Base-by-base conservation (phyloP, 208 protist species). In the Leishmania major region DNA sequence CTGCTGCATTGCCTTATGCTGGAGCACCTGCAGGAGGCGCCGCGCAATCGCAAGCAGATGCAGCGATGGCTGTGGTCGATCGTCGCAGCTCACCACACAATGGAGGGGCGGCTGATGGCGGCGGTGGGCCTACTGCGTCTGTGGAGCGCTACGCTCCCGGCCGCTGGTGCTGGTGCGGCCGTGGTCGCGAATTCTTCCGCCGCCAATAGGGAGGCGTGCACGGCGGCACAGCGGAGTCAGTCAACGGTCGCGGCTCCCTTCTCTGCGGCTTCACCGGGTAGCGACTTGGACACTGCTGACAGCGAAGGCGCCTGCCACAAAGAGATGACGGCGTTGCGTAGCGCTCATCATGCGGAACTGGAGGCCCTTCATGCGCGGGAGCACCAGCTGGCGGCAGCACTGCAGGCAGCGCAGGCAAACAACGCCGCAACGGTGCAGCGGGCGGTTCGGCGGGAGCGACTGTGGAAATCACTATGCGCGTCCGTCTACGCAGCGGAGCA, bases 1-100 rank as follows among this genome's bases (percentile, higher is more conserved):
- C 84, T 91, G 25, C 83, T 96, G 28, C 90, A 95, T 81, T 90
- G 88, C 53, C 75, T 90, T 28, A 66, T 96, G 78, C 77, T 93
- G n/a, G 89, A 92, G 80, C 83, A 88, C 31, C 71, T 96, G 40
- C 87, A 83, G 10, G 75, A 89, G 49, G 69, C 81, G 6, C 88
- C 91, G 22, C 45, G 40, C 47, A 80, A 81, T 28, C 85, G 87
- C 22, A 76, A 76, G 25, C 90, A 94, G 79, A 90, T 87, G 70
- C 91, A 94, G 89, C 87, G 75, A 75, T 94, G 86, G 88, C 85
- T 96, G 72, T 96, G 93, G 93, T 83, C 78, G 3, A 88, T 94
- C 73, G 82, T 96, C 3, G 87, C 88, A 10, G 93, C 93, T 25
- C 93, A 92, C 75, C 87, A 94, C 81, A 90, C 90, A 22, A 43